Evolutionary conservation across 1,139 yeast species (phyloP).

Genomic region (Kodamaea arcana): DNA sequence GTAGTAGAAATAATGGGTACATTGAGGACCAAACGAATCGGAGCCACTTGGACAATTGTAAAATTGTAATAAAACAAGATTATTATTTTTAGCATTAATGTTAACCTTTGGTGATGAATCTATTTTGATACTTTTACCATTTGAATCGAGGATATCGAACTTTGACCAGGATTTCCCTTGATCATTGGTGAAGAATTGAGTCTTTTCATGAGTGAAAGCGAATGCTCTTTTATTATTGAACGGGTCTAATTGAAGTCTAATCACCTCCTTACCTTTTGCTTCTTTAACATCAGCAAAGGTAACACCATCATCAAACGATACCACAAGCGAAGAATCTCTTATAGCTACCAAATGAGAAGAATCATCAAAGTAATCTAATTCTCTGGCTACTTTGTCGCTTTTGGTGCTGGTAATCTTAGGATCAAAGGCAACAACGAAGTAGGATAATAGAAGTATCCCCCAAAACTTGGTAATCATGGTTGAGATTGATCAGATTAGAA

Average conservation of each 20-base stretch:
- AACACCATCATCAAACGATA: slow-evolving; percentile 58
- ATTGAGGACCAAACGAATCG: slow-evolving; percentile 15
- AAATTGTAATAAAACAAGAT: slow-evolving; percentile 38
- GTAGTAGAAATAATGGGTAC: slow-evolving; percentile 39
- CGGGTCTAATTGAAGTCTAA: slow-evolving; percentile 40
- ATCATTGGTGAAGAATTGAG: slow-evolving; percentile 53
- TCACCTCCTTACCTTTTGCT: slow-evolving; percentile 21
- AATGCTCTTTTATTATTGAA: slow-evolving; percentile 48
- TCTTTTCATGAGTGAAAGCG: slow-evolving; percentile 35
- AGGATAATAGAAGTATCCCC: slow-evolving; percentile 4
- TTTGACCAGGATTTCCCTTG: slow-evolving; percentile 55
- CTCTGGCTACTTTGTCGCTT: slow-evolving; percentile 11
- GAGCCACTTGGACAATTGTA: slow-evolving; percentile 31
- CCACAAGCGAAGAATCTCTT: slow-evolving; percentile 21
- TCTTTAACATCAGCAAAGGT: slow-evolving; percentile 42
- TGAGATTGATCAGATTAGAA: too few relatives aligned
- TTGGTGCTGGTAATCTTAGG: slow-evolving; percentile 11
- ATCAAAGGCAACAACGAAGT: slow-evolving; percentile 12
- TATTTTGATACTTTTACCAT: slow-evolving; percentile 8
- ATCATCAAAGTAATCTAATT: slow-evolving; percentile 50
- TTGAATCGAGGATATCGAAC: slow-evolving; percentile 26
- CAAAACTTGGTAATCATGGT: neutral
- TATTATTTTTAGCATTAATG: slow-evolving; percentile 40
- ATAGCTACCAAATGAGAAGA: slow-evolving; percentile 45
- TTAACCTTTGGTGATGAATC: slow-evolving; percentile 17